Base-by-base conservation (phyloP, 345 rosid genomes). In the Hevea brasiliensis region DNA sequence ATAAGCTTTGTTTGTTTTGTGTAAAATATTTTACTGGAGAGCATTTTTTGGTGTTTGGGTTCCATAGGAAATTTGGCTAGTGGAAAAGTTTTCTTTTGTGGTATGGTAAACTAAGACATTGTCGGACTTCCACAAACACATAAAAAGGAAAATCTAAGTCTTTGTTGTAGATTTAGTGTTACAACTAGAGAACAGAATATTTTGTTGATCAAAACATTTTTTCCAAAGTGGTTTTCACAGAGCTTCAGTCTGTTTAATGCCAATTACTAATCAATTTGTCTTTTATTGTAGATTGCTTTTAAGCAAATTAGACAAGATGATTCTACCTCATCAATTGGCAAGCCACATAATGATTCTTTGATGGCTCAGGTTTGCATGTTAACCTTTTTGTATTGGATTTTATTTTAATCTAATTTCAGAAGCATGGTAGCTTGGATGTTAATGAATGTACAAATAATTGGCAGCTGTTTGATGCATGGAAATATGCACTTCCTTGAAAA, bases 291-390 rank as follows among this genome's bases (percentile, higher is more conserved):
- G 99, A 54, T 90, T 74, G 85, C 84, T 65, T 77, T 76, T 45
- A 90, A 85, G 84, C 89, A 82, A 79, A 75, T 90, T 75, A 87
- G 73, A 74, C 80, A 74, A 69, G 90, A 83, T 60, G 91, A 88
- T 74, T 81, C 90, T 74, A 14, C 81, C 62, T 68, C 87, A 69
- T 73, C 89, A 59, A 77, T 55, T n/a, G 85, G 81, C 58, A 93
- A 90, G 83, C 92, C 97, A 17, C 80, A 54, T 47, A 78, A 74
- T 83, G 91, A 90, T 65, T 70, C 79, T 71, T 86, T 96, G 81
- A 37, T 87, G 79, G 94, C 88, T 75, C 96, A 96, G 98, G 99
- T 93, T 81, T 76, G 74, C 70, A 58, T 64, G 60, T 70, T 4
- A 32, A 44, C 35, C 63, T 60, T 76, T 67, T 50, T 70, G 47